Base-by-base conservation (phyloP, 1,139 yeast genomes). In the Sugiyamaella grinbergsii region DNA sequence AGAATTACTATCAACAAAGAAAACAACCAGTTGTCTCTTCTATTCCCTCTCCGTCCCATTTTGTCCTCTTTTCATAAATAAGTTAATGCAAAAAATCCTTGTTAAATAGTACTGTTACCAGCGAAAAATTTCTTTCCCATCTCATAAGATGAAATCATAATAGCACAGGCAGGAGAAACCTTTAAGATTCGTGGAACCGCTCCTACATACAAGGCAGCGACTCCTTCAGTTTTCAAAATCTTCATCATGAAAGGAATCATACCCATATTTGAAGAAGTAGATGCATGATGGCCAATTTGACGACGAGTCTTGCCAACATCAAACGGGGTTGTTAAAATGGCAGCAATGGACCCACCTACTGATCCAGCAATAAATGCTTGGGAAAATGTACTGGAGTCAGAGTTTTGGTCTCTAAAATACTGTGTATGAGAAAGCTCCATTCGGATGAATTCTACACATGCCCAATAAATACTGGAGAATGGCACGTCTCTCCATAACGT, bases 401-500 rank as follows among this genome's bases (percentile, higher is more conserved):
- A 78, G 8, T 54, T 57, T 8, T 54, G 42, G 11, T 47, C 36
- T 22, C 55, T 54, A 46, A 62, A 63, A 41, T 60, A 59, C 15
- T 57, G 55, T 26, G 57, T 58, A 8, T 53, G 22, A 24, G 60
- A 51, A 29, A 65, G 52, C 41, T 57, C 56, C 19, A 58, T 51
- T 13, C 70, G 60, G 33, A 67, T 58, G 19, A 51, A 54, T 53
- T 70, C 73, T 7, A 69, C 73, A 67, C 88, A 79, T 4, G 90
- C 80, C 99, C 99, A 93, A 68, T 93, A 93, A 2, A 93, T 82
- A 1, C 95, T 97, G 51, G 95, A 85, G 66, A 93, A 93, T 2
- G 99, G 99, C 0, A 91, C 98, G 66, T 93, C 99, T 68, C 99
- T 76, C 96, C 96, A 91, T 20, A 93, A 74, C 0, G 98, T 93